Evolutionary conservation across 169 alveolate genomes (phyloP), one percentile per base, ranked within the genome.

Genomic region (Plasmodium fragile): DNA sequence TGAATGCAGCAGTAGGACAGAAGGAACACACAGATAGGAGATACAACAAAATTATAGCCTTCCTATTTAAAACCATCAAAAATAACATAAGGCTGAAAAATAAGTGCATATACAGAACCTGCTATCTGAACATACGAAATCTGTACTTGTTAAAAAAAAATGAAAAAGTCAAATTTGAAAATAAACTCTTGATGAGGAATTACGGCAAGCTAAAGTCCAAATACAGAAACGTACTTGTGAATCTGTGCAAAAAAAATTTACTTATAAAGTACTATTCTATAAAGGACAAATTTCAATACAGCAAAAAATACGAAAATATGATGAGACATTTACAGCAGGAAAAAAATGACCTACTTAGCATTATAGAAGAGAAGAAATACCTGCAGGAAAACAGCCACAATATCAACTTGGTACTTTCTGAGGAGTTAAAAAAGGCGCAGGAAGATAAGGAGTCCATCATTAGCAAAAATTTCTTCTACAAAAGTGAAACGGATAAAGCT

Each of bases 321-420:
- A 84, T 84, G 93, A 84, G 93, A 32, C 84, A 84, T 52, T 8
- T 84, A 59, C 93, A 84, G 59, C 79, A 41, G 25, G 93, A 84
- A 52, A 84, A 84, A 49, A 84, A 84, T 49, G 84, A 84, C 59
- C 69, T 84, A 52, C 65, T 84, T 65, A 55, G 36, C 43, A 34
- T 84, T 18, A 84, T 84, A 34, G 93, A 84, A 41, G 84, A 84
- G 65, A 84, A 84, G 65, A 84, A 84, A 7, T 84, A 28, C 41
- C 83, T 73, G 28, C 80, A 73, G 79, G 93, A 84, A 84, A 84
- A 84, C 78, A 84, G 43, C 43, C 25, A 52, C 25, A 84, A 73
- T 34, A 73, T 84, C 13, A 84, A 84, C 34, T 16, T 73, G 30
- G 52, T 84, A 69, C 81, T 84, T 49, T 84, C 93, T 18, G 93